A percentile compares a stretch with the other conserved stretches of the same genome.
Evolutionary conservation across 306 rosid genomes (phyloP).

Genomic region (Argentina anserina): DNA sequence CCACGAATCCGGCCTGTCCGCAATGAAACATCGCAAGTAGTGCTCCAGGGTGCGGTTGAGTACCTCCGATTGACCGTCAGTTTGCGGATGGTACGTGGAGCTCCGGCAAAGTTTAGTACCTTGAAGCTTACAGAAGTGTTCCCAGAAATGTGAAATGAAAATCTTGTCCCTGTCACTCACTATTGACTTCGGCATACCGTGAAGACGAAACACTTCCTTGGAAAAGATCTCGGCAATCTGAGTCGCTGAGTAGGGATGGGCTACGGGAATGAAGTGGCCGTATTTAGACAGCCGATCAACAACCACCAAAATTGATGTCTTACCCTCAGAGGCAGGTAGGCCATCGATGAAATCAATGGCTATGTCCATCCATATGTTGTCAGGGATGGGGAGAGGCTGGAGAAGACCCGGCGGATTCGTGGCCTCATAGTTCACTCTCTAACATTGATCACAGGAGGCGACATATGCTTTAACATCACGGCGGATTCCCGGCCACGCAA

Average conservation of each 20-base stretch:
- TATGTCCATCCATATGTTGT: accelerated
- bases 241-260: neutral
- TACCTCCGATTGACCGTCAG: no score
- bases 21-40: no score
- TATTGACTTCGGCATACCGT: neutral
- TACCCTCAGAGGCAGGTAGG: neutral
- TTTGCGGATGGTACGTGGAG: no score
- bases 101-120: no score
- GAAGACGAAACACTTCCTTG: neutral
- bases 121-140: no score
- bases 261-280: neutral
- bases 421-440: neutral
- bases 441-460: neutral
- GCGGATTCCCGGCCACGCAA: no score
- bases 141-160: no score
- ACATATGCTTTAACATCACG: neutral
- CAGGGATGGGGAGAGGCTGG: neutral
- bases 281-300: neutral
- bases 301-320: neutral
- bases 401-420: neutral
- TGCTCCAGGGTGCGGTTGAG: no score
- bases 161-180: no score
- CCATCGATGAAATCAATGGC: neutral
- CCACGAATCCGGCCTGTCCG: no score
- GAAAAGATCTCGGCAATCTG: neutral